phyloP scores from a whole-genome alignment of 352 stramenopile genomes.

The Pythium phragmitis region DNA sequence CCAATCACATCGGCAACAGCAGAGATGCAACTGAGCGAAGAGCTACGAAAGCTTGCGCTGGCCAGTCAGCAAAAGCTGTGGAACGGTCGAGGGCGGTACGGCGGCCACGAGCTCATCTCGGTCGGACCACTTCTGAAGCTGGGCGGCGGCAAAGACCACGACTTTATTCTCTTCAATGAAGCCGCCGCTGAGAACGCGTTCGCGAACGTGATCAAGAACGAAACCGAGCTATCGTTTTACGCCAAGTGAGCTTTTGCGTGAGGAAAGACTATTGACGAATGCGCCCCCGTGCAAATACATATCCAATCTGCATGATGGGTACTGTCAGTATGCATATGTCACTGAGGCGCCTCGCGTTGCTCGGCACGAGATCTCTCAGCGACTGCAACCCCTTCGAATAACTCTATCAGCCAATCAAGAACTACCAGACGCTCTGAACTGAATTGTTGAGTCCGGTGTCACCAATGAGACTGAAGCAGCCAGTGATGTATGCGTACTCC shows the following conservation, averaged over 20 bases:
- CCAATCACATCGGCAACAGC: not conserved
- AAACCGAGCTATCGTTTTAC: slow-evolving; percentile 74
- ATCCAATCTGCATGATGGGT: not conserved
- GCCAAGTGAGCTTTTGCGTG: slow-evolving; percentile 38
- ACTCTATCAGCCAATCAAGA: too few species aligned
- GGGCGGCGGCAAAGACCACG: slow-evolving; percentile 72
- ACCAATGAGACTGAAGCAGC: too few species aligned
- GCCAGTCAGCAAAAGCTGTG: slow-evolving; percentile 7
- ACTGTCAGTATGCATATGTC: slow-evolving; percentile 1
- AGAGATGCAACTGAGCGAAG: slow-evolving; percentile 5
- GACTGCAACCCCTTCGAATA: too few species aligned
- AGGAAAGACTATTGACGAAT: too few species aligned
- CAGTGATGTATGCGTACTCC: too few species aligned
- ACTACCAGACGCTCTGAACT: too few species aligned
- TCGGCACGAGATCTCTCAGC: too few species aligned
- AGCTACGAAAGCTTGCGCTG: slow-evolving; percentile 19
- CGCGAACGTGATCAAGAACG: slow-evolving; percentile 74
- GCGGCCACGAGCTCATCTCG: slow-evolving; percentile 53
- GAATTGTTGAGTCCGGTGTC: too few species aligned
- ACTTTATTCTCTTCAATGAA: slow-evolving; percentile 86
- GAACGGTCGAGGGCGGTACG: slow-evolving; percentile 7
- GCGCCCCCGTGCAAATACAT: too few species aligned
- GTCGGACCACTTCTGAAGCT: slow-evolving; percentile 78
- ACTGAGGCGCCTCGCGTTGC: not conserved
- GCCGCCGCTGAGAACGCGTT: slow-evolving; percentile 66